Base-by-base conservation (phyloP, 768 basidiomycete genomes). In the Tricholoma furcatifolium region DNA sequence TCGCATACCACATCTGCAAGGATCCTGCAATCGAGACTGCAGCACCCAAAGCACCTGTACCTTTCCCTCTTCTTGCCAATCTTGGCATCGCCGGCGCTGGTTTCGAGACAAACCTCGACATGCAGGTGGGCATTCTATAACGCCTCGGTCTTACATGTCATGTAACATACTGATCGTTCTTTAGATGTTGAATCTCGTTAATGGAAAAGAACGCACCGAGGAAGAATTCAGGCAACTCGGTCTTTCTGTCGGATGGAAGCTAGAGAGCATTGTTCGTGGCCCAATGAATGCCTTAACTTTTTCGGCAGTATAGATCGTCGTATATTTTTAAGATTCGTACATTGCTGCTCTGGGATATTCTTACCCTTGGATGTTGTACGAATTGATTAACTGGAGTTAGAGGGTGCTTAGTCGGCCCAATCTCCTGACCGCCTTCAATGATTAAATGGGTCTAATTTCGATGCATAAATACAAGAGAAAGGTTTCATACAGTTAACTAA, bases 151-250 rank as follows among this genome's bases (percentile, higher is more conserved):
- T n/a, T n/a, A n/a, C n/a, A n/a, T n/a, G n/a, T n/a, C n/a, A n/a
- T n/a, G n/a, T n/a, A n/a, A n/a, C n/a, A n/a, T n/a, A n/a, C n/a
- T n/a, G n/a, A n/a, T n/a, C n/a, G n/a, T n/a, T n/a, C n/a, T n/a
- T n/a, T n/a, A 69, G 68, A 67, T 72, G 68, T 42, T 67, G 46
- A 62, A 56, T 8, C 35, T 63, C 4, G 44, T 65, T 47, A 64
- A 68, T 41, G 67, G 64, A 9, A 52, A 64, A 50, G 70, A 70
- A 43, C 63, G 68, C 42, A 71, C 67, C 6, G 46, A 65, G n/a
- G 54, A 53, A 7, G 55, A 65, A 17, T 65, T 65, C 36, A n/a
- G 58, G 5, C 56, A 58, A n/a, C 59, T 71, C 3, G 56, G 60
- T 3, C 31, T 47, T 11, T 54, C 55, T 5, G 31, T 61, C 17